A percentile compares a stretch with the other conserved stretches of the same genome.
Evolutionary conservation across 2,329 filamentous ascomycete genomes (phyloP).

Genomic region (Penicillium thymicola): DNA sequence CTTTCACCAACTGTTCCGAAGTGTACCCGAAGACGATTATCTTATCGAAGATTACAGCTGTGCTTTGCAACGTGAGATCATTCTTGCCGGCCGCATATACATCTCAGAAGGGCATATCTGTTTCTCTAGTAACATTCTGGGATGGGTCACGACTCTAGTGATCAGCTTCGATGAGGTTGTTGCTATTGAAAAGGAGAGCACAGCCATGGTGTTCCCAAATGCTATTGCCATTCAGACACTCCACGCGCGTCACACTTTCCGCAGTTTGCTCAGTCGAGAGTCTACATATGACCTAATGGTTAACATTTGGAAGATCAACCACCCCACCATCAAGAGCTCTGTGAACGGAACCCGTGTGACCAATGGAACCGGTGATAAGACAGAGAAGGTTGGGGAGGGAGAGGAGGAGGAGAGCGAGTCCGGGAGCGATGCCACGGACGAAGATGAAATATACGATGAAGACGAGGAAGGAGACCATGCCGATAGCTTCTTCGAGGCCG

Average conservation of each 20-base stretch:
- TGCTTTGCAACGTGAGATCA: slow-evolving; percentile 89
- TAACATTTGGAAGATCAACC: slow-evolving; percentile 96
- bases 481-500: slow-evolving; percentile 60
- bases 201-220: slow-evolving; percentile 92
- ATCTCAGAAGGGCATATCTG: slow-evolving; percentile 96
- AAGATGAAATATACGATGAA: slow-evolving; percentile 59
- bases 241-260: slow-evolving; percentile 92
- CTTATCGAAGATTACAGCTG: slow-evolving; percentile 98
- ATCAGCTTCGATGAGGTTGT: slow-evolving; percentile 99
- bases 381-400: slow-evolving; percentile 65
- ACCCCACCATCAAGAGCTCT: slow-evolving; percentile 86
- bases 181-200: slow-evolving; percentile 94
- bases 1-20: slow-evolving; percentile 90
- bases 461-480: slow-evolving; percentile 52
- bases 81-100: slow-evolving; percentile 89
- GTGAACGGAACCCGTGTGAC: slow-evolving; percentile 83
- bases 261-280: slow-evolving; percentile 89
- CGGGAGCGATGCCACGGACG: slow-evolving; percentile 72
- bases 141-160: slow-evolving; percentile 95
- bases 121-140: slow-evolving; percentile 98
- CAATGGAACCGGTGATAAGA: slow-evolving; percentile 81
- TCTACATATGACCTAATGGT: slow-evolving; percentile 96
- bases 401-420: slow-evolving; percentile 65
- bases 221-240: slow-evolving; percentile 95
- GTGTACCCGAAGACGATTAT: slow-evolving; percentile 96